These are phyloP conservation scores for Tephrocybe sp. DNA, from an alignment of 768 basidiomycete species.

Conservation along the genomic window DNA sequence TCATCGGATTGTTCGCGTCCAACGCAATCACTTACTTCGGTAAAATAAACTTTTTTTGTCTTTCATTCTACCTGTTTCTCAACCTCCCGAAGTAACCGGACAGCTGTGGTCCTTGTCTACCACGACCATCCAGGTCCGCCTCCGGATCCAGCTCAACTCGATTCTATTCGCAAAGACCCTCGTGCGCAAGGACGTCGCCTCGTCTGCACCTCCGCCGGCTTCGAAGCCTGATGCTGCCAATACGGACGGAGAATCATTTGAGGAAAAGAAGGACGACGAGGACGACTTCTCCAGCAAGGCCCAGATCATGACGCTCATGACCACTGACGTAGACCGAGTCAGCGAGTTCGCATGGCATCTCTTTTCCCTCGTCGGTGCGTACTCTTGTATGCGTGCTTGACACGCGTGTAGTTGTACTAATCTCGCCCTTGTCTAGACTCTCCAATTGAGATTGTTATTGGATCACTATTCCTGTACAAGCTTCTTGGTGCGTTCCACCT, in stretches of 20 bases:
- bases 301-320: conserved; percentile 95
- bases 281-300: conserved; percentile 67
- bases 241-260: background rate
- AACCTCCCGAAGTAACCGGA: conserved; percentile 45
- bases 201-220: conserved; percentile 41
- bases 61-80: background rate
- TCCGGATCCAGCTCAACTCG: conserved; percentile 81
- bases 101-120: conserved; percentile 74
- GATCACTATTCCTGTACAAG: conserved; percentile 72
- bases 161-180: conserved; percentile 84
- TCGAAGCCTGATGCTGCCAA: conserved; percentile 19
- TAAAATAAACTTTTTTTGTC: too few species aligned
- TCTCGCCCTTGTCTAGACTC: conserved; percentile 46
- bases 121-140: conserved; percentile 66
- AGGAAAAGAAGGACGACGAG: conserved; percentile 41
- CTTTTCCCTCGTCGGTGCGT: conserved; percentile 67
- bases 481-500: conserved; percentile 56
- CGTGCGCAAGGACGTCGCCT: conserved; percentile 81
- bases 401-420: background rate
- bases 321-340: conserved; percentile 89
- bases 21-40: conserved; percentile 33
- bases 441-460: conserved; percentile 76
- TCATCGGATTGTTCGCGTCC: conserved; percentile 33
- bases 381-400: background rate
- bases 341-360: conserved; percentile 82